Conservation (phyloP, 306 rosid species). For the Alnus glutinosa region DNA sequence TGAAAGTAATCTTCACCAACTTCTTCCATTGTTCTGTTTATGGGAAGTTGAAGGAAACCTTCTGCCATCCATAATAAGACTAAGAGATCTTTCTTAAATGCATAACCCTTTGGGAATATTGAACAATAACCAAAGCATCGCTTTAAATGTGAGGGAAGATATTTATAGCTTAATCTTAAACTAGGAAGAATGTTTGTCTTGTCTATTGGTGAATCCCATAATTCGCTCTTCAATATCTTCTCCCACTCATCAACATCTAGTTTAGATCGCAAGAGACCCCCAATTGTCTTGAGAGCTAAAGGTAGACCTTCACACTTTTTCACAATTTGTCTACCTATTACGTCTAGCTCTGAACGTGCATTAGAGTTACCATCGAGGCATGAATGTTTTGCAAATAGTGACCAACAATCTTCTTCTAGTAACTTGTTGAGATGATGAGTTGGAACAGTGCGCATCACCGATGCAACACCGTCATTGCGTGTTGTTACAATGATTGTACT, state of each 20-base stretch:
- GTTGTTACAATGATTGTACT: slow-evolving; percentile 28
- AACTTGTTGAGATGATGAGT: not conserved
- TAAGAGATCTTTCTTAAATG: slow-evolving; percentile 19
- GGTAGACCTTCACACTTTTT: slow-evolving; percentile 30
- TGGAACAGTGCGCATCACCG: not conserved
- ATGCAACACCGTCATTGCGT: slow-evolving; percentile 9
- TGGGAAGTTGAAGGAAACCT: slow-evolving; percentile 23
- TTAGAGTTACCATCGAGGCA: not conserved
- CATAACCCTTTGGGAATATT: slow-evolving; percentile 31
- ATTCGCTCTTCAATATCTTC: not conserved
- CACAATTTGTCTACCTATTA: slow-evolving; percentile 18
- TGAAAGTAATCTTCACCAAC: slow-evolving; percentile 32
- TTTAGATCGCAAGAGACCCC: slow-evolving; percentile 24
- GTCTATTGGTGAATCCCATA: slow-evolving; percentile 23
- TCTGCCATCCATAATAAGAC: slow-evolving; percentile 50
- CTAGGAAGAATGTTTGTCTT: slow-evolving; percentile 1
- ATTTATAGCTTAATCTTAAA: slow-evolving; percentile 16
- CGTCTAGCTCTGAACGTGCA: not conserved
- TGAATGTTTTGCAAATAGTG: slow-evolving; percentile 22
- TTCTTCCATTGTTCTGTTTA: slow-evolving; percentile 11
- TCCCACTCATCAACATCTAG: slow-evolving; percentile 7
- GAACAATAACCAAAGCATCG: slow-evolving; percentile 25
- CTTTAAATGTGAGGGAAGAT: slow-evolving; percentile 3
- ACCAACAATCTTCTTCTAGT: slow-evolving; percentile 26
- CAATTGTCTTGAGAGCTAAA: slow-evolving; percentile 25